A percentile compares a stretch with the other conserved stretches of the same genome.
Conservation (phyloP, 1,284 basidiomycete species). For the Porodaedalea pini region DNA sequence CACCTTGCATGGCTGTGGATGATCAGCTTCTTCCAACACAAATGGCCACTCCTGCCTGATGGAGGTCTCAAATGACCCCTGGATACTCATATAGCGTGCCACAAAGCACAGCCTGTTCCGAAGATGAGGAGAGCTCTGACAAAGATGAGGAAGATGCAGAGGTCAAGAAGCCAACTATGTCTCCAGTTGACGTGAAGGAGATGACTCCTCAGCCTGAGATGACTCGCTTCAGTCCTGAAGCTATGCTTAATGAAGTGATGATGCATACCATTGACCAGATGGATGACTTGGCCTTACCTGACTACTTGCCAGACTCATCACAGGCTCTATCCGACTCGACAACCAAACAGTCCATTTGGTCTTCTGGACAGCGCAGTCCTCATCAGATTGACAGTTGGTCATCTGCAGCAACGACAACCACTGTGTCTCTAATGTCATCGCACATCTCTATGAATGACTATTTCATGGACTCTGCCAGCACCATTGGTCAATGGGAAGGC, state of each 20-base stretch:
- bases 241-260: constrained; percentile 41
- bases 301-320: constrained; percentile 41
- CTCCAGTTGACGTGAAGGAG: constrained; percentile 24
- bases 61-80: constrained; percentile 59
- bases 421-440: constrained; percentile 61
- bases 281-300: constrained; percentile 44
- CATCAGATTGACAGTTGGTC: constrained; percentile 58
- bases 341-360: constrained; percentile 50
- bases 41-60: constrained; percentile 52
- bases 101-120: constrained; percentile 64
- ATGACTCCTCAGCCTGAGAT: constrained; percentile 28
- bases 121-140: constrained; percentile 66
- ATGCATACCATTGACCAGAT: constrained; percentile 43
- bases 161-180: constrained; percentile 17
- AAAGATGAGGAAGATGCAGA: constrained; percentile 46
- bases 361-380: constrained; percentile 58
- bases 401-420: constrained; percentile 36
- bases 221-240: constrained; percentile 31
- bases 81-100: constrained; percentile 72
- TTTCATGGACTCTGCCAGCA: constrained; percentile 41
- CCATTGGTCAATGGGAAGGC: constrained; percentile 41
- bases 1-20: constrained; percentile 53
- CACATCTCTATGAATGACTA: constrained; percentile 54
- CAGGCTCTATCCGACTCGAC: constrained; percentile 41
- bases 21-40: constrained; percentile 46